phyloP scores from a whole-genome alignment of 768 basidiomycete genomes.

The Gelatoporia subvermispora region DNA sequence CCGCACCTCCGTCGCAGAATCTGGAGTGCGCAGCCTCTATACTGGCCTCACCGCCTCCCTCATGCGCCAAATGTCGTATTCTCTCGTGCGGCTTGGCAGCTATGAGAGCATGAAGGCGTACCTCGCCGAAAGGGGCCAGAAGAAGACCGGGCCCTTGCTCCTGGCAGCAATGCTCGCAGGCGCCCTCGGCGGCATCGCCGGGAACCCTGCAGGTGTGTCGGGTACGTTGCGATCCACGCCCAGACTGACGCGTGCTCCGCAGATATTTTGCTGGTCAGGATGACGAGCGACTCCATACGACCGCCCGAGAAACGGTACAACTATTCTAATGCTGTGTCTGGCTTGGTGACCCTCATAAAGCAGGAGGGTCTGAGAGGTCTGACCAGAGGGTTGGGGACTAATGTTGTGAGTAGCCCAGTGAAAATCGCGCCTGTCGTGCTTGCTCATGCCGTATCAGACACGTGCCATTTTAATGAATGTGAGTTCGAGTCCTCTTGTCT shows the following conservation, averaged over 20 bases:
- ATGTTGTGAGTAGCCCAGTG: constrained; percentile 46
- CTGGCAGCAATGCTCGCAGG: constrained; percentile 69
- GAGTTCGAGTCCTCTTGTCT: constrained; percentile 22
- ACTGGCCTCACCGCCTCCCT: constrained; percentile 80
- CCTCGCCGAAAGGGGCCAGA: constrained; percentile 44
- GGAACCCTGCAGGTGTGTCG: constrained; percentile 71
- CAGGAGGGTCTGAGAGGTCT: constrained; percentile 70
- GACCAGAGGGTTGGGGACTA: constrained; percentile 71
- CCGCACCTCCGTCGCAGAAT: constrained; percentile 55
- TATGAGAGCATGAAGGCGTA: constrained; percentile 74
- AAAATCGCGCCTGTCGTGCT: constrained; percentile 5
- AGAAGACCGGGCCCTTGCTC: constrained; percentile 53
- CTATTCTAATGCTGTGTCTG: constrained; percentile 75
- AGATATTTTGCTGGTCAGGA: constrained; percentile 76
- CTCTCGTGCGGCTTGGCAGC: constrained; percentile 75
- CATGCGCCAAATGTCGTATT: constrained; percentile 89
- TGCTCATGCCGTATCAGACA: constrained; percentile 26
- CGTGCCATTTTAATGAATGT: constrained; percentile 77
- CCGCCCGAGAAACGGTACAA: constrained; percentile 70
- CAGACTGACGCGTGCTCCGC: not conserved
- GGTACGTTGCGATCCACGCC: no score
- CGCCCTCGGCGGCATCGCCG: constrained; percentile 76
- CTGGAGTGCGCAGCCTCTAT: constrained; percentile 72
- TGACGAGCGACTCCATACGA: constrained; percentile 82
- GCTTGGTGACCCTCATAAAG: constrained; percentile 58